Evolutionary conservation across 108 stramenopile genomes (phyloP).

Genomic region (Discostella pseudostelligera): DNA sequence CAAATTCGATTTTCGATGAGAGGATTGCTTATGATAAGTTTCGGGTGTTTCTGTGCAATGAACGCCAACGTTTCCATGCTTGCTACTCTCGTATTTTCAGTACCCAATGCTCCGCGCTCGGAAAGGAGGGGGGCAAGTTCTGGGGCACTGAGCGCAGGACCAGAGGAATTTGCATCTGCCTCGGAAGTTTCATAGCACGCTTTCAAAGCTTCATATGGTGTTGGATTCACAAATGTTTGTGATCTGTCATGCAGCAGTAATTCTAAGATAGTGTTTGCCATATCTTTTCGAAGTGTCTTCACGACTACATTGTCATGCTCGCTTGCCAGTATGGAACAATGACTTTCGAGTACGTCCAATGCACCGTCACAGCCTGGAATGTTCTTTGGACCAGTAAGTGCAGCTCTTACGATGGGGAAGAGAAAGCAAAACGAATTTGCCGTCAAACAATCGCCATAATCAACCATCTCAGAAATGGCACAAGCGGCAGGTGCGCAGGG

Average conservation of each 20-base stretch:
- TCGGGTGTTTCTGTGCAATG: slow-evolving; percentile 57
- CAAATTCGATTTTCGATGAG: slow-evolving; percentile 84
- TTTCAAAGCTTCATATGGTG: slow-evolving; percentile 72
- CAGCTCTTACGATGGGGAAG: slow-evolving; percentile 77
- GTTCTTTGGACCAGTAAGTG: slow-evolving; percentile 76
- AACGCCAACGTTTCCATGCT: slow-evolving; percentile 71
- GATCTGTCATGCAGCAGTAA: slow-evolving; percentile 78
- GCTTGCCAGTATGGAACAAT: slow-evolving; percentile 64
- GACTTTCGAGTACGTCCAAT: slow-evolving; percentile 70
- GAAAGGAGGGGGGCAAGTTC: slow-evolving; percentile 81
- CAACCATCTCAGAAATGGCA: slow-evolving; percentile 77
- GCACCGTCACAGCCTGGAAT: slow-evolving; percentile 80
- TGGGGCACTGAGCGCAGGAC: slow-evolving; percentile 52
- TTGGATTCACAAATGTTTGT: slow-evolving; percentile 78
- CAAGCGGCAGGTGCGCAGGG: slow-evolving; percentile 76
- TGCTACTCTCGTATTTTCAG: slow-evolving; percentile 65
- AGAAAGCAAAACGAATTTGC: slow-evolving; percentile 80
- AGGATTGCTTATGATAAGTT: slow-evolving; percentile 74
- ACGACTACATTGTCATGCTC: slow-evolving; percentile 54
- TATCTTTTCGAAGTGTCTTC: slow-evolving; percentile 64
- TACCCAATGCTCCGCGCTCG: slow-evolving; percentile 76
- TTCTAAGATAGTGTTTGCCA: slow-evolving; percentile 70
- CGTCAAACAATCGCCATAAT: slow-evolving; percentile 75
- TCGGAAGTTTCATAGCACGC: slow-evolving; percentile 61
- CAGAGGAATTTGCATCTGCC: slow-evolving; percentile 18